Conservation (phyloP, 345 rosid genomes). For the Salix purpurea region DNA sequence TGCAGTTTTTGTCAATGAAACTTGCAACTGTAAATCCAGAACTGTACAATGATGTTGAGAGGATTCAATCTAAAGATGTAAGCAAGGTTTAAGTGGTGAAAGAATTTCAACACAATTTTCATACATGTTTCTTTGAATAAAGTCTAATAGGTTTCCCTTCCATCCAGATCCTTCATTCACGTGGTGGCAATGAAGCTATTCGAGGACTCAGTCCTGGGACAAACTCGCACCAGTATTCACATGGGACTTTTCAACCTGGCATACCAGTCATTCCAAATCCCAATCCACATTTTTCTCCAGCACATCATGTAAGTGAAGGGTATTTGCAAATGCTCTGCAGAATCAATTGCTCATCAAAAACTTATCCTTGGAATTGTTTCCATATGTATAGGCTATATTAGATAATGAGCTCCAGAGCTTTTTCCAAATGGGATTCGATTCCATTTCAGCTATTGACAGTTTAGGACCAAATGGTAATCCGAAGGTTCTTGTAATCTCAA, state of each 20-base stretch:
- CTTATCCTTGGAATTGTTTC: conserved; percentile 1
- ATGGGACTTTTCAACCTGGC: conserved; percentile 42
- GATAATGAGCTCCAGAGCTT: conserved; percentile 70
- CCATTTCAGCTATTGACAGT: conserved; percentile 49
- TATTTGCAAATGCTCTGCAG: not conserved
- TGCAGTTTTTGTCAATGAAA: conserved; percentile 94
- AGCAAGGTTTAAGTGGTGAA: conserved; percentile 21
- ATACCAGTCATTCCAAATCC: conserved; percentile 43
- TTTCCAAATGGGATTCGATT: conserved; percentile 69
- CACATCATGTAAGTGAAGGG: conserved; percentile 50
- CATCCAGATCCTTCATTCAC: conserved; percentile 54
- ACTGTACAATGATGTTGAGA: conserved; percentile 51
- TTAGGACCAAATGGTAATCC: conserved; percentile 58
- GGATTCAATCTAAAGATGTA: conserved; percentile 79
- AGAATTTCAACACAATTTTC: not conserved
- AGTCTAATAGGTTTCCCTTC: conserved; percentile 15
- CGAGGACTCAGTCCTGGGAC: conserved; percentile 44
- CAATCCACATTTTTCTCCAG: conserved; percentile 49
- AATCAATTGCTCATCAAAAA: not conserved
- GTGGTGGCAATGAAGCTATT: conserved; percentile 38
- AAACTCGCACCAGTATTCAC: conserved; percentile 41
- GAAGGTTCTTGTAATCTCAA: not conserved
- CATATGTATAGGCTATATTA: conserved; percentile 40
- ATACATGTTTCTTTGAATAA: conserved; percentile 6
- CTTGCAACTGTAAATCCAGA: conserved; percentile 97